Base-by-base conservation (phyloP, 2,329 filamentous ascomycete genomes). In the Sarocladium brachiariae region DNA sequence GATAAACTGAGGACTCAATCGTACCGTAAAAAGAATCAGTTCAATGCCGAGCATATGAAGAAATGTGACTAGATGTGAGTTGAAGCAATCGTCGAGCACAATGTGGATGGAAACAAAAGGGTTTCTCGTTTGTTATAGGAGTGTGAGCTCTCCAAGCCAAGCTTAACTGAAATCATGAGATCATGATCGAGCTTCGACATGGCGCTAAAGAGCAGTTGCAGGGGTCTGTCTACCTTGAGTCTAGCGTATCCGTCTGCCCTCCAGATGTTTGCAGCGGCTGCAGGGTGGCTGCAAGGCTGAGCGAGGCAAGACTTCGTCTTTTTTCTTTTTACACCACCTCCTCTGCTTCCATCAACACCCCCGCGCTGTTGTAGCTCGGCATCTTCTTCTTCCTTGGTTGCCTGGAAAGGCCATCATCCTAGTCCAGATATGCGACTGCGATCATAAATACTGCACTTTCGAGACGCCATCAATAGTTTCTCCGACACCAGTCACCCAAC, bases 271-370 rank as follows among this genome's bases (percentile, higher is more conserved):
- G n/a, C n/a, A n/a, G 43, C 14, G 21, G 24, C 43, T 47, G 27
- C 43, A 47, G 43, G 43, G 43, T 47, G 43, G 27, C 16, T 47
- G 43, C 43, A 47, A 47, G 43, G 43, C 43, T 47, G 43, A 31
- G 27, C 11, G 4, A 4, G 21, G 24, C 16, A 7, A 19, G 25
- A 47, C 43, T 13, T 39, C 8, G 13, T 45, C 39, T 45, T 18
- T 13, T n/a, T 41, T 23, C 19, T 13, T 27, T 41, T 23, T 24
- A 10, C 37, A n/a, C 37, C 13, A 11, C 4, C 39, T 25, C 24
- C 21, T 27, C 4, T 27, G 21, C 14, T n/a, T 14, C 13, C 19
- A 13, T 21, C 39, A 27, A 30, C 4, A 45, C 24, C 8, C 27
- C 13, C 13, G 27, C 27, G 27, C 27, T 30, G n/a, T n/a, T n/a